Evolutionary conservation across 805 yeast genomes (phyloP).

Genomic region (Saccharomyces eubayanus): DNA sequence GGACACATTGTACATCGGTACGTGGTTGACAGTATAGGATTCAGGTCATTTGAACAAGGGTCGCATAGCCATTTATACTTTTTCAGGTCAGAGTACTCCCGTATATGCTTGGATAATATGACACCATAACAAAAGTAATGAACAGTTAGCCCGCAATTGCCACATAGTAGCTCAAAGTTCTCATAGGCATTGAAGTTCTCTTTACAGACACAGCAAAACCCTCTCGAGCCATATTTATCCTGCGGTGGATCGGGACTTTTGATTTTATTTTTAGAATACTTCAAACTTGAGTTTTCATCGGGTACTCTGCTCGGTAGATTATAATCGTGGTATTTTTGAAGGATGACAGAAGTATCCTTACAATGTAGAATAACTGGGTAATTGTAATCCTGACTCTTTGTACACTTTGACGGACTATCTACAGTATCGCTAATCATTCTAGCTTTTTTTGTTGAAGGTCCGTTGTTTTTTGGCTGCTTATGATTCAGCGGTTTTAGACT

Average conservation of each 20-base stretch:
- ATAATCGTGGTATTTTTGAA: not conserved
- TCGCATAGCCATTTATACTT: slow-evolving; percentile 70
- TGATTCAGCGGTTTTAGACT: not conserved
- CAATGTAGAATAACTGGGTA: not conserved
- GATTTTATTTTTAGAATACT: not conserved
- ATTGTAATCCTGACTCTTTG: not conserved
- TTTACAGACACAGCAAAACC: slow-evolving; percentile 54
- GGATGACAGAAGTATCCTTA: not conserved
- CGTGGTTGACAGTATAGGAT: slow-evolving; percentile 48
- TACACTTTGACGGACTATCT: not conserved
- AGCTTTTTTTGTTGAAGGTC: not conserved
- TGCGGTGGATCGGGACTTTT: not conserved
- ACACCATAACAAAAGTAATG: slow-evolving; percentile 68
- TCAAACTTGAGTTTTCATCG: not conserved
- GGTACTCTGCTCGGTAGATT: not conserved
- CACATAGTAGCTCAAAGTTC: slow-evolving; percentile 39
- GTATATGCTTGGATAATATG: not conserved
- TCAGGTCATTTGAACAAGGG: slow-evolving; percentile 60
- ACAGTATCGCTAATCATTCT: not conserved
- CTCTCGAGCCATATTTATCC: not conserved
- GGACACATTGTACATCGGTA: slow-evolving; percentile 63
- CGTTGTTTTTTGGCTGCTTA: not conserved
- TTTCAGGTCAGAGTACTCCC: not conserved
- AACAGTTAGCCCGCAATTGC: slow-evolving; percentile 58
- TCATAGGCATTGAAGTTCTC: slow-evolving; percentile 13